Conservation (phyloP, 2,329 filamentous ascomycete species). For the Arthrobotrys sphaeroides region DNA sequence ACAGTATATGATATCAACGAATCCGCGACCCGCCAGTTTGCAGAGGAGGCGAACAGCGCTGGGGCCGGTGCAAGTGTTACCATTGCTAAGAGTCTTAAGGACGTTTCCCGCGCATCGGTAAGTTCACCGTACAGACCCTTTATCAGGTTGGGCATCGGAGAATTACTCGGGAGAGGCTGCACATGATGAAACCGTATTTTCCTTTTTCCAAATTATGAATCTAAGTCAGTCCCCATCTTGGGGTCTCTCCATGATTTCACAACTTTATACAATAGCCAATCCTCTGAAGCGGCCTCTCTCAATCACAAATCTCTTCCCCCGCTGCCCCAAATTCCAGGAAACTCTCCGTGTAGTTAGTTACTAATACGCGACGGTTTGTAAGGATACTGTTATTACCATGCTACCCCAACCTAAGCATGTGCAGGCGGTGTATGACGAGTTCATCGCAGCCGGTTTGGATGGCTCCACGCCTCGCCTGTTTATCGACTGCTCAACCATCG, state of each 20-base stretch:
- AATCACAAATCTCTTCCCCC: neutral
- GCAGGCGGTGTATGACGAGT: constrained; percentile 80
- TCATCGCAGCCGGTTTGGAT: constrained; percentile 54
- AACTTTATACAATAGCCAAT: constrained; percentile 74
- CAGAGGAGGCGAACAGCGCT: constrained; percentile 64
- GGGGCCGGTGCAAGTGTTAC: constrained; percentile 64
- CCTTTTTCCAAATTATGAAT: constrained; percentile 69
- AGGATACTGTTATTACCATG: constrained; percentile 89
- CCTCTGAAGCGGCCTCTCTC: constrained; percentile 68
- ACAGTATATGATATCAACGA: constrained; percentile 74
- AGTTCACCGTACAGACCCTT: constrained; percentile 59
- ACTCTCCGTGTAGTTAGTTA: too few species aligned
- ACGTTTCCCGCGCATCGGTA: constrained; percentile 75
- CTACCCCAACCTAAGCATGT: constrained; percentile 91
- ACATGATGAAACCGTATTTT: constrained; percentile 66
- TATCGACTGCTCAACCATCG: constrained; percentile 97
- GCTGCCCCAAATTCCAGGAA: constrained; percentile 49
- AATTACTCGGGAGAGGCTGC: constrained; percentile 10
- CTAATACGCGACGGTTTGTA: constrained; percentile 46
- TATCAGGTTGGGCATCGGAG: neutral
- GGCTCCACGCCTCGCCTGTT: constrained; percentile 71
- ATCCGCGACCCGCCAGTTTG: constrained; percentile 68
- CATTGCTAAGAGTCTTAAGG: constrained; percentile 68
- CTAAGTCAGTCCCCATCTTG: constrained; percentile 74
- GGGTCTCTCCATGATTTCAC: constrained; percentile 70